phyloP scores from a whole-genome alignment of 2,329 filamentous ascomycete species.

The Parafenestella ontariensis region DNA sequence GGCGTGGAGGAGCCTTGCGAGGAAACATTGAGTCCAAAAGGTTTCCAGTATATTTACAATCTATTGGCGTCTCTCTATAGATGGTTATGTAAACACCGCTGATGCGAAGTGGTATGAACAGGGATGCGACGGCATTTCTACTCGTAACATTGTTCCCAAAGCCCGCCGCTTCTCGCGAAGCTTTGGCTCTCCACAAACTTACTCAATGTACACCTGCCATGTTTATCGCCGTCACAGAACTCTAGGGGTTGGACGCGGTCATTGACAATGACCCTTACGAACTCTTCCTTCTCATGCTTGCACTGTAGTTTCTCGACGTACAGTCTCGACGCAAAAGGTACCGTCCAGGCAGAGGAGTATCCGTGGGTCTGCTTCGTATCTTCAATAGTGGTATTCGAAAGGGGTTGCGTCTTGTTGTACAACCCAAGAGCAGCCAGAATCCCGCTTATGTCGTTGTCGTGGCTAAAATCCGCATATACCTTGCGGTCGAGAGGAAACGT shows the following conservation, averaged over 20 bases:
- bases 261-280: conserved; percentile 82
- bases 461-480: conserved; percentile 88
- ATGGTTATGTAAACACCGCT: neutral
- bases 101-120: neutral
- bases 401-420: conserved; percentile 69
- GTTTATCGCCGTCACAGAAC: conserved; percentile 71
- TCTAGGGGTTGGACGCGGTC: conserved; percentile 78
- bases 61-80: neutral
- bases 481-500: conserved; percentile 75
- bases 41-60: neutral
- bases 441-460: conserved; percentile 85
- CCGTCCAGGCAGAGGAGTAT: conserved; percentile 78
- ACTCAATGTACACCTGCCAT: conserved; percentile 73
- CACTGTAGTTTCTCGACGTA: conserved; percentile 91
- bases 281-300: conserved; percentile 64
- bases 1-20: neutral
- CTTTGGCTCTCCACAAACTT: conserved; percentile 76
- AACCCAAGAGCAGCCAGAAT: conserved; percentile 80
- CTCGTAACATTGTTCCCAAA: conserved; percentile 70
- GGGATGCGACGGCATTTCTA: conserved; percentile 1
- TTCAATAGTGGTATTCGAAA: conserved; percentile 55
- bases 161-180: conserved; percentile 75
- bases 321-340: conserved; percentile 80
- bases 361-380: conserved; percentile 65
- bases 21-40: too few species aligned